Evolutionary conservation across 164 flowering plant genomes (phyloP).

Genomic region (grape (Vitis vinifera)): ASM3070453v1 NC_081818.1:3332501-3333000

Average conservation of each 20-base stretch:
- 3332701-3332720: not conserved
- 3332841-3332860: not conserved
- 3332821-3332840: not conserved
- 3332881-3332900: not conserved
- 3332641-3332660: too few species aligned
- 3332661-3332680: too few species aligned
- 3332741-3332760: too few species aligned
- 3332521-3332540: slow-evolving; percentile 12
- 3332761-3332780: not conserved
- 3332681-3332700: not conserved
- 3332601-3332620: too few species aligned
- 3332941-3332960: not conserved
- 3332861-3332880: not conserved
- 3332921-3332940: not conserved
- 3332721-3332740: too few species aligned
- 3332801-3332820: not conserved
- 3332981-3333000: not conserved
- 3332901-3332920: not conserved
- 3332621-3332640: too few species aligned
- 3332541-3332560: slow-evolving; percentile 11
- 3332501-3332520: slow-evolving; percentile 15
- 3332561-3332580: not conserved
- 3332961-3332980: not conserved
- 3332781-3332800: not conserved
- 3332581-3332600: too few species aligned